phyloP scores from a whole-genome alignment of 345 rosid species.

The Gossypium stocksii region DNA sequence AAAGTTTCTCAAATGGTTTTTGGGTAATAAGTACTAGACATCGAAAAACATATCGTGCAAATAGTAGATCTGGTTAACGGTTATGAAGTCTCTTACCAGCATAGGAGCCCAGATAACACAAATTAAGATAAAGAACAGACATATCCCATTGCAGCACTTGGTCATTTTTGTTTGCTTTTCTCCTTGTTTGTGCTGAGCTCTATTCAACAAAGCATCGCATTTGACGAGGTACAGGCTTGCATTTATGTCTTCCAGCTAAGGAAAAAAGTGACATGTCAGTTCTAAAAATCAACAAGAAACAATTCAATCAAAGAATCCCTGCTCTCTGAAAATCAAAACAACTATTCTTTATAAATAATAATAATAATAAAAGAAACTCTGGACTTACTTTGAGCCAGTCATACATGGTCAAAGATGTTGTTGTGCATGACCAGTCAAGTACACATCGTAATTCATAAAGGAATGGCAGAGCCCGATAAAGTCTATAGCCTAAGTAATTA shows the following conservation, averaged over 20 bases:
- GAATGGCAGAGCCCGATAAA: conserved; percentile 93
- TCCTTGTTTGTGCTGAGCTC: conserved; percentile 83
- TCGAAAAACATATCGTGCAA: not conserved
- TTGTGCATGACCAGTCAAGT: conserved; percentile 98
- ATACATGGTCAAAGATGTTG: conserved; percentile 97
- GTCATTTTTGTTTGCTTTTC: conserved; percentile 86
- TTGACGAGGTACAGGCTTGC: conserved; percentile 93
- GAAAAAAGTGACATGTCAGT: conserved; percentile 28
- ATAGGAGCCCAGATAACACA: conserved; percentile 98
- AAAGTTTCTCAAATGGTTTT: conserved; percentile 4
- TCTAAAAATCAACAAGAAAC: conserved; percentile 18
- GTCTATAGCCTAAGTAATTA: conserved; percentile 85
- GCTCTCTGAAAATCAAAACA: not conserved
- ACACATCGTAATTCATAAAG: conserved; percentile 93
- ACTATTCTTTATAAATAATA: not conserved
- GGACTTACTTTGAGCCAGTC: conserved; percentile 92
- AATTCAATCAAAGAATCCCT: conserved; percentile 6
- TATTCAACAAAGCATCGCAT: conserved; percentile 83
- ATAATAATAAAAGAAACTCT: not conserved
- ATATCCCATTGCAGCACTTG: conserved; percentile 95
- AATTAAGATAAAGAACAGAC: conserved; percentile 83
- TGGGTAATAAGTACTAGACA: not conserved
- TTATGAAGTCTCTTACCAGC: conserved; percentile 64
- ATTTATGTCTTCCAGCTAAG: conserved; percentile 88
- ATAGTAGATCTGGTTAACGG: not conserved